phyloP scores from a whole-genome alignment of 805 yeast genomes.

The Metschnikowia noctiluminum region DNA sequence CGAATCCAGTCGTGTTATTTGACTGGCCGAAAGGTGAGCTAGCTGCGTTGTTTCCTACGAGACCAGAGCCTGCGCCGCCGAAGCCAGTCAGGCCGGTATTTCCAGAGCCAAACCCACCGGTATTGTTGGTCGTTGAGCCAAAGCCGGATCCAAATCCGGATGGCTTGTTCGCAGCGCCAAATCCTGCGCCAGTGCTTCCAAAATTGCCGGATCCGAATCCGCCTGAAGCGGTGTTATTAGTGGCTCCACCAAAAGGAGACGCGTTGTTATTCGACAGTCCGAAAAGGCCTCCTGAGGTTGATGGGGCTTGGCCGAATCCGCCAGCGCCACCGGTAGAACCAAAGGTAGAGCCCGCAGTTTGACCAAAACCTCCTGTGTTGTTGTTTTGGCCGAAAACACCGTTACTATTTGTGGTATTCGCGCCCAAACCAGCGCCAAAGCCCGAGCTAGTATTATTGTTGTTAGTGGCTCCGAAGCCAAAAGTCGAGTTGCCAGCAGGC shows the following conservation, averaged over 20 bases:
- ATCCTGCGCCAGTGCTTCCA: conserved; percentile 19
- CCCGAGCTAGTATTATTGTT: conserved; percentile 15
- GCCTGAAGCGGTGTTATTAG: conserved; percentile 8
- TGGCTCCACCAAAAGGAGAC: conserved; percentile 15
- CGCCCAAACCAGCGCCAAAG: conserved; percentile 16
- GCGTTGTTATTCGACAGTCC: conserved; percentile 15
- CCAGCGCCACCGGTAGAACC: conserved; percentile 9
- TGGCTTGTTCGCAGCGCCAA: conserved; percentile 25
- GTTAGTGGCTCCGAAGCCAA: conserved; percentile 25
- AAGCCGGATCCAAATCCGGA: conserved; percentile 19
- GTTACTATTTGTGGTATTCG: conserved; percentile 19
- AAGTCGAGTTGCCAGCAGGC: conserved; percentile 9
- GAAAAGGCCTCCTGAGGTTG: conserved; percentile 21
- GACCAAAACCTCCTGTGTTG: conserved; percentile 30
- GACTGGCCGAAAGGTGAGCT: conserved; percentile 14
- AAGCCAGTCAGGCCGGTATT: conserved; percentile 23
- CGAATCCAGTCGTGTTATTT: conserved; percentile 25
- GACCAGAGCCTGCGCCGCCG: conserved; percentile 9
- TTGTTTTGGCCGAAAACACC: conserved; percentile 34
- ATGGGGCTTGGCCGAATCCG: conserved; percentile 23
- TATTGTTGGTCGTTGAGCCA: conserved; percentile 22
- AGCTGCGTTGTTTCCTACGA: conserved; percentile 13
- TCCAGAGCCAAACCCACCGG: conserved; percentile 23
- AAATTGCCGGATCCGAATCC: conserved; percentile 14
- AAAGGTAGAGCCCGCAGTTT: conserved; percentile 19